These are phyloP conservation scores for Backusella tarrabulga DNA, from an alignment of 192 early-diverging fungal genomes.

Conservation along the genomic window DNA sequence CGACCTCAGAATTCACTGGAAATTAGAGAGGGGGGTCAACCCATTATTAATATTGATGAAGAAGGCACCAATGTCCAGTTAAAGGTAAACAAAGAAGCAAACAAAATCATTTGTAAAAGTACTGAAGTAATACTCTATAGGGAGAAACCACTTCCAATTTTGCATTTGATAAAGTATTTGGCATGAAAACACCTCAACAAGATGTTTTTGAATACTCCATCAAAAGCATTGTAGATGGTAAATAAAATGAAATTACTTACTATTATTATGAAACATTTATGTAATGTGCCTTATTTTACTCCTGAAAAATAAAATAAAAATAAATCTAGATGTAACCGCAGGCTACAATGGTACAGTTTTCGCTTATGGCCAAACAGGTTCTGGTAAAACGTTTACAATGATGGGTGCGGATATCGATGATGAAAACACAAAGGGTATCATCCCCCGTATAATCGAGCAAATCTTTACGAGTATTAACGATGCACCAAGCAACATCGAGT, in stretches of 20 bases:
- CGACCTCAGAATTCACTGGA: constrained; percentile 93
- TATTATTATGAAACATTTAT: not conserved
- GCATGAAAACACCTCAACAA: constrained; percentile 75
- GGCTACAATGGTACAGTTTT: constrained; percentile 99
- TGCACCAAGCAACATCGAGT: constrained; percentile 91
- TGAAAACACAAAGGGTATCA: constrained; percentile 89
- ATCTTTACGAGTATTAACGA: constrained; percentile 92
- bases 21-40: constrained; percentile 87
- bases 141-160: constrained; percentile 53
- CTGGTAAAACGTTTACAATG: constrained; percentile 97
- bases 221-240: constrained; percentile 89
- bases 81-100: constrained; percentile 41
- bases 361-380: constrained; percentile 99
- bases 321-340: constrained; percentile 22
- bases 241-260: not conserved
- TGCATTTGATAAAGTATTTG: constrained; percentile 92
- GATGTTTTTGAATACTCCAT: constrained; percentile 92
- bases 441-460: constrained; percentile 94
- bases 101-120: constrained; percentile 37
- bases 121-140: not conserved
- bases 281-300: not conserved
- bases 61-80: constrained; percentile 61
- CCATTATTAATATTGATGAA: constrained; percentile 78
- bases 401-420: constrained; percentile 96
- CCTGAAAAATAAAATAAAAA: not conserved